Base-by-base conservation (phyloP, 202 grass and related monocot species). In the Panicum hallii region DNA sequence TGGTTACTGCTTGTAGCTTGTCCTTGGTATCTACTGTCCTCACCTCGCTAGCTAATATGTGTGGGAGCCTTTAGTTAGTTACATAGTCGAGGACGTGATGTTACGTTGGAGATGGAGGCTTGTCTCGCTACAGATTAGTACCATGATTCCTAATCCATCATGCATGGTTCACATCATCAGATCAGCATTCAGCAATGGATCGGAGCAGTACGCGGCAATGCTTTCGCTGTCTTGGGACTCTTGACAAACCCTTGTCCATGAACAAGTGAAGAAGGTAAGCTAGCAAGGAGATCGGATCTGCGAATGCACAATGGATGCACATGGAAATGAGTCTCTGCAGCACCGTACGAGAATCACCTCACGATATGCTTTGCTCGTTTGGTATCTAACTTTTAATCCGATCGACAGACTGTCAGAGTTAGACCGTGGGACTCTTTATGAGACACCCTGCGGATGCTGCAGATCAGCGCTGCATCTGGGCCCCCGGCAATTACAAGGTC, bases 401-500 rank as follows among this genome's bases (percentile, higher is more conserved):
- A 61, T 48, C 8, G 13, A 86, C 67, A 73, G 23, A 69, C 34
- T 72, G 44, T 57, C 41, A 56, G 36, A 15, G n/a, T 36, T 56
- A 22, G 15, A 40, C 70, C 61, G 64, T 56, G 44, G 34, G 45
- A 16, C 13, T 63, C 36, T 15, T 78, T 41, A 32, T 49, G 64
- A 78, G 6, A 49, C 54, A 28, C 28, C 40, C 46, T 54, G 61
- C 61, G 42, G 32, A 53, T 55, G 70, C 28, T 73, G 19, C 65
- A 11, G 48, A 32, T 63, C 65, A 30, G 55, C 40, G 60, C 54
- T 34, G 75, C 77, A 52, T 13, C 50, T 73, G 84, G 67, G 15
- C 44, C 83, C 44, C 20, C 20, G 11, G 70, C 70, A 46, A 68
- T 75, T 47, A 43, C 46, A 19, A 38, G 70, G 70, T 50, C 46